Conservation (phyloP, 805 yeast genomes). For the Saturnispora sanitii region DNA sequence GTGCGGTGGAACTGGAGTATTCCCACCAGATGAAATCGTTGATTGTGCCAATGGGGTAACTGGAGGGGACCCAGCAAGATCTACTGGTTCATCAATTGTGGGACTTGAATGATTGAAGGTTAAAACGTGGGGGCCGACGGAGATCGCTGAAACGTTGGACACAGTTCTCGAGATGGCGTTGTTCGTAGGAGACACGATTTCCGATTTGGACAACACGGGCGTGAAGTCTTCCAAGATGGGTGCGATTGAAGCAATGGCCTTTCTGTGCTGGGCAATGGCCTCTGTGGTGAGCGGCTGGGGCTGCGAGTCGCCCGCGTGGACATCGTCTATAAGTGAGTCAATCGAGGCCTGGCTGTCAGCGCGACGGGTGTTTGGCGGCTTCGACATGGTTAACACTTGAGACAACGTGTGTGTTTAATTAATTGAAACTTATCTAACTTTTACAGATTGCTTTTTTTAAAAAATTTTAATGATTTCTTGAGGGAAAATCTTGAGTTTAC, state of each 20-base stretch:
- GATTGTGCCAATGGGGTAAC: slow-evolving; percentile 4
- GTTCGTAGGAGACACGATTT: slow-evolving; percentile 26
- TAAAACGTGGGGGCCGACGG: slow-evolving; percentile 13
- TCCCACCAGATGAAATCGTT: neutral
- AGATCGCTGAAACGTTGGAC: slow-evolving; percentile 24
- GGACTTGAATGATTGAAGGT: neutral
- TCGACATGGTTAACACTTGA: slow-evolving; percentile 1
- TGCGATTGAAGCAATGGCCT: slow-evolving; percentile 71
- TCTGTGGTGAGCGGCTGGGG: slow-evolving; percentile 25
- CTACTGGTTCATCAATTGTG: neutral
- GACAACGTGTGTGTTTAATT: neutral
- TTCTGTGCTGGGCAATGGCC: slow-evolving; percentile 30
- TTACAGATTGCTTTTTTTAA: neutral
- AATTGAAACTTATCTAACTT: neutral
- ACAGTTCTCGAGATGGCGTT: slow-evolving; percentile 25
- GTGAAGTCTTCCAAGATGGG: slow-evolving; percentile 63
- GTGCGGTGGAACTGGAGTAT: slow-evolving; percentile 8
- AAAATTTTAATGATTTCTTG: too few relatives aligned
- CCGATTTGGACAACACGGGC: slow-evolving; percentile 52
- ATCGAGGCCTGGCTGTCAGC: slow-evolving; percentile 3
- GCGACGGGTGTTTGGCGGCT: neutral
- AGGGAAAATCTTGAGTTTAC: too few relatives aligned
- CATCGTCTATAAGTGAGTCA: slow-evolving; percentile 12
- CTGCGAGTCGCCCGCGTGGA: too few relatives aligned
- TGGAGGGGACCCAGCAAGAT: neutral